A percentile compares a stretch with the other conserved stretches of the same genome.
These are phyloP conservation scores for Daldinia caldariorum DNA, from an alignment of 495 filamentous ascomycete species.

Conservation along the genomic window DNA sequence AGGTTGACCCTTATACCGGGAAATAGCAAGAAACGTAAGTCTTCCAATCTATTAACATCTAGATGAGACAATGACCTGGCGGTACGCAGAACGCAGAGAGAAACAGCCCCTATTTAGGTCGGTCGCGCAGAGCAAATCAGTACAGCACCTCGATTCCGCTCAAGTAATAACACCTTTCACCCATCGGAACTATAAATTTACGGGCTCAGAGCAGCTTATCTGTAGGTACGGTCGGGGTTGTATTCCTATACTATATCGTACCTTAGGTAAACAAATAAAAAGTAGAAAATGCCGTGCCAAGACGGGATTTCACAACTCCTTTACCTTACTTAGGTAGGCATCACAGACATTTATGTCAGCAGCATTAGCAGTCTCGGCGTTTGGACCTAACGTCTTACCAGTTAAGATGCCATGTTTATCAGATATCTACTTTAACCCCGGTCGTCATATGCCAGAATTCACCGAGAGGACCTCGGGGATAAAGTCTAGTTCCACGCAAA, in stretches of 20 bases:
- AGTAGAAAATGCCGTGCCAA: background rate
- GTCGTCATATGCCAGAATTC: background rate
- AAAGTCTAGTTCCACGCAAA: conserved; percentile 25
- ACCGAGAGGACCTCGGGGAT: conserved; percentile 10
- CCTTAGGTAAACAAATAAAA: too few relatives aligned
- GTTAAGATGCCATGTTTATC: background rate
- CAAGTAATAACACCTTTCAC: background rate
- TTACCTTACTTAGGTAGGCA: background rate
- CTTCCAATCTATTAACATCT: too few relatives aligned
- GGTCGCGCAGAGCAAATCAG: too few relatives aligned
- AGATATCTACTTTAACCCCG: background rate
- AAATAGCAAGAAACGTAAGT: too few relatives aligned
- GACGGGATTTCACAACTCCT: background rate
- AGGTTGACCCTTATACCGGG: too few relatives aligned
- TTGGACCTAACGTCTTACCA: background rate
- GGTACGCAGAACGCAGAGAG: too few relatives aligned
- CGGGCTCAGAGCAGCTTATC: background rate
- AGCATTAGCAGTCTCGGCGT: background rate
- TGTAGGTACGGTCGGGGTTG: background rate
- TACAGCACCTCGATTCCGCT: too few relatives aligned
- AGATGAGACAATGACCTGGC: too few relatives aligned
- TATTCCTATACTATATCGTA: background rate
- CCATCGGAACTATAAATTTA: background rate
- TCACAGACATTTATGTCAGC: background rate
- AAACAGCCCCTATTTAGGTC: background rate